Evolutionary conservation across 305 asterid species (phyloP).

Genomic region (Fraxinus nigra): DNA sequence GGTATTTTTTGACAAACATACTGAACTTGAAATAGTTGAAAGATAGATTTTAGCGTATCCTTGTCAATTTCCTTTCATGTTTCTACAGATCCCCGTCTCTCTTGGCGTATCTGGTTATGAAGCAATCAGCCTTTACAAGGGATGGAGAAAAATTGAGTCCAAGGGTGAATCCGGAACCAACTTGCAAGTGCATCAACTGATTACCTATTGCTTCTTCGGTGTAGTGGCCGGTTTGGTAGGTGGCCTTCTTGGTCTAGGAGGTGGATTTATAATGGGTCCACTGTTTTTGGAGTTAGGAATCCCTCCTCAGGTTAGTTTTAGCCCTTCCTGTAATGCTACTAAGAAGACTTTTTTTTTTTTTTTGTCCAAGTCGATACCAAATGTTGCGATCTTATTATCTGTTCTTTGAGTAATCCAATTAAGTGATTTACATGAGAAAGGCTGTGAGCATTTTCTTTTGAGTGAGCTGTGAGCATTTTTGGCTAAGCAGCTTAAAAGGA

Average conservation of each 20-base stretch:
- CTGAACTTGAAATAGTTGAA: neutral
- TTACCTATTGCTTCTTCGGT: slow-evolving; percentile 69
- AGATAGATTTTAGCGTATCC: neutral
- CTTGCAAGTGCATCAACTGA: slow-evolving; percentile 57
- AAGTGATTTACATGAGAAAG: neutral
- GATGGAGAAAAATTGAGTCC: slow-evolving; percentile 75
- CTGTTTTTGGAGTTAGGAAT: slow-evolving; percentile 87
- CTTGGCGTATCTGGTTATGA: slow-evolving; percentile 66
- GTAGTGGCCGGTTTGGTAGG: slow-evolving; percentile 85
- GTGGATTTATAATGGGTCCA: slow-evolving; percentile 99
- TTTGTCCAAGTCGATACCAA: neutral
- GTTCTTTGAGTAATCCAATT: neutral
- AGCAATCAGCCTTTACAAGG: slow-evolving; percentile 72
- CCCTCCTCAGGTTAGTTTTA: slow-evolving; percentile 82
- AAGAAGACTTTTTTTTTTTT: neutral
- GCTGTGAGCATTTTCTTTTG: neutral
- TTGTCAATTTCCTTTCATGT: neutral
- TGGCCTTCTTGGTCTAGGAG: slow-evolving; percentile 94
- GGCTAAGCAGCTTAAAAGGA: neutral
- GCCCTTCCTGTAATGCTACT: neutral
- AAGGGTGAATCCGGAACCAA: slow-evolving; percentile 68
- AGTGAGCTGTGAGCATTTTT: neutral
- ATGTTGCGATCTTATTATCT: neutral
- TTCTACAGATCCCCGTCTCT: slow-evolving; percentile 74
- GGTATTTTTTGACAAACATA: neutral